These are phyloP conservation scores for Hippophae tibetana DNA, from an alignment of 306 rosid genomes.

Conservation along the genomic window DNA sequence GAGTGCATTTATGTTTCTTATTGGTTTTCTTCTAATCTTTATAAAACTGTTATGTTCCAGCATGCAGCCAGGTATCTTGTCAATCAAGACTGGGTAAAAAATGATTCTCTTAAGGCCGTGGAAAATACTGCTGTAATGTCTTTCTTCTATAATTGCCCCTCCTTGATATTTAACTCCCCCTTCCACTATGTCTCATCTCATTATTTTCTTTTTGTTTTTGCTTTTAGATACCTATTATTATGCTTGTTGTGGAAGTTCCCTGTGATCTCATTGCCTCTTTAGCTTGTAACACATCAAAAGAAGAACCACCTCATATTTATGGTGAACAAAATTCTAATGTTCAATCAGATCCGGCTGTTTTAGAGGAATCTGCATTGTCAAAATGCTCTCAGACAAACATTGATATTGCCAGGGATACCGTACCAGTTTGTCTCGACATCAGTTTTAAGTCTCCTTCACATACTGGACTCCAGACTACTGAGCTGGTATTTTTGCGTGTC, in stretches of 20 bases:
- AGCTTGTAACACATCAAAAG: constrained; percentile 61
- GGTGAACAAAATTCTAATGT: constrained; percentile 37
- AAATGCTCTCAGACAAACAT: constrained; percentile 42
- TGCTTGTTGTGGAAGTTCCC: constrained; percentile 98
- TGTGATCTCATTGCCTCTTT: constrained; percentile 48
- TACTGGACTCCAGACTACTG: constrained; percentile 92
- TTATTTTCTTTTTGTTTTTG: constrained; percentile 13
- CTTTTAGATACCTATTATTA: constrained; percentile 79
- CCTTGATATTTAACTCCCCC: constrained; percentile 12
- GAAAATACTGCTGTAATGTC: constrained; percentile 87
- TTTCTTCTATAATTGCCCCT: constrained; percentile 14
- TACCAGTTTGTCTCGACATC: constrained; percentile 79
- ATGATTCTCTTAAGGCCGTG: constrained; percentile 80
- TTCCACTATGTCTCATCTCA: constrained; percentile 16
- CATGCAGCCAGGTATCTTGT: constrained; percentile 98
- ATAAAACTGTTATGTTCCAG: constrained; percentile 31
- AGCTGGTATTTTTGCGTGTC: constrained; percentile 42
- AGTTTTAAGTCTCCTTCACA: constrained; percentile 89
- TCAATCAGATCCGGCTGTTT: constrained; percentile 34
- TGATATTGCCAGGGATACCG: constrained; percentile 41
- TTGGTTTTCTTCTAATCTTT: not conserved
- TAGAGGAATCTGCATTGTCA: constrained; percentile 46
- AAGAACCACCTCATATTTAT: constrained; percentile 33
- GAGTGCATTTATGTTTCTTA: not conserved
- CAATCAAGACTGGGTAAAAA: constrained; percentile 94